Evolutionary conservation across 257 asterid genomes (phyloP).

Genomic region (Eucommia ulmoides): DNA sequence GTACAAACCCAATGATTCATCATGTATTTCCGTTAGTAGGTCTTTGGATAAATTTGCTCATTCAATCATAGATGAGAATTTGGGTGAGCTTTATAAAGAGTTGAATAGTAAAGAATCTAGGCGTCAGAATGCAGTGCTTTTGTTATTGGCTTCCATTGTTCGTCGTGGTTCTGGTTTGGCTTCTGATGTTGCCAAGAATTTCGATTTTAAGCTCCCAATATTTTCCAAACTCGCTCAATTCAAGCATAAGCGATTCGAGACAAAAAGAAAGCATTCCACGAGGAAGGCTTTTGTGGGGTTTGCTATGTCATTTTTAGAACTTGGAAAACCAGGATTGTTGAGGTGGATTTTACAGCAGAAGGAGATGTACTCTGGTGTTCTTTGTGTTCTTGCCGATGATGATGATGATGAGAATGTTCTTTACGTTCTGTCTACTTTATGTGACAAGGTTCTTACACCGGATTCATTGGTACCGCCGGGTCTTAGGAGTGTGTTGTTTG

Average conservation of each 20-base stretch:
- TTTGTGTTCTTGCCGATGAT: conserved; percentile 64
- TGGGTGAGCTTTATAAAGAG: conserved; percentile 60
- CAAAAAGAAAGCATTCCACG: conserved; percentile 38
- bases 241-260: conserved; percentile 40
- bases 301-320: conserved; percentile 74
- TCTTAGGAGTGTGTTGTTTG: conserved; percentile 85
- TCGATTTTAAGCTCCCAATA: conserved; percentile 47
- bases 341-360: conserved; percentile 77
- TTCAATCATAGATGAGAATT: conserved; percentile 38
- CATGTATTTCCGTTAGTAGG: conserved; percentile 5
- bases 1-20: conserved; percentile 10
- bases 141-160: conserved; percentile 49
- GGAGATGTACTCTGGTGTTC: conserved; percentile 84
- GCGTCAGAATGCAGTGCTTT: conserved; percentile 53
- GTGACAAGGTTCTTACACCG: conserved; percentile 56
- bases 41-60: conserved; percentile 57
- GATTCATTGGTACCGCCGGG: conserved; percentile 74
- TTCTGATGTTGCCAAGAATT: conserved; percentile 59
- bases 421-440: conserved; percentile 37
- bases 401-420: conserved; percentile 69
- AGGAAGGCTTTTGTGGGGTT: conserved; percentile 66
- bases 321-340: conserved; percentile 65
- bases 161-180: conserved; percentile 59
- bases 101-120: conserved; percentile 55
- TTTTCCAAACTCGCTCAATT: conserved; percentile 54